Evolutionary conservation across 495 filamentous ascomycete species (phyloP).

Genomic region (Xeromyces bisporus): DNA sequence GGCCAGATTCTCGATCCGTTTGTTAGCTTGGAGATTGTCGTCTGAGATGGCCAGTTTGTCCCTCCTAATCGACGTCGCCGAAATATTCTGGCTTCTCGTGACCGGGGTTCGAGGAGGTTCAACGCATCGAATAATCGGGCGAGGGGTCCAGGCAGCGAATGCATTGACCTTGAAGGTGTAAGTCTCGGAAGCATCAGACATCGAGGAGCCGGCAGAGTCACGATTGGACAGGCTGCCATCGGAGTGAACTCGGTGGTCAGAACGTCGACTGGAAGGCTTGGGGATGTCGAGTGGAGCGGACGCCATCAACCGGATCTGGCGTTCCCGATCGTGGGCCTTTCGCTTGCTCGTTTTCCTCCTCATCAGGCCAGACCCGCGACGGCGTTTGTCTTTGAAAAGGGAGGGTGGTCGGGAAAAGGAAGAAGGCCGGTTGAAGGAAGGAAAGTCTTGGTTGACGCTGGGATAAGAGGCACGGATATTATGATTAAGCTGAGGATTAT

Average conservation of each 20-base stretch:
- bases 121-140: constrained; percentile 61
- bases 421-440: constrained; percentile 21
- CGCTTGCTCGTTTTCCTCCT: constrained; percentile 65
- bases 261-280: constrained; percentile 36
- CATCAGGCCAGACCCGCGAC: constrained; percentile 33
- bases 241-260: constrained; percentile 45
- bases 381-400: constrained; percentile 45
- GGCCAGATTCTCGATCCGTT: constrained; percentile 62
- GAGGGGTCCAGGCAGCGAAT: constrained; percentile 57
- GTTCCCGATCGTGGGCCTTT: constrained; percentile 60
- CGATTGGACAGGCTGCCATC: constrained; percentile 56
- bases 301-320: constrained; percentile 73
- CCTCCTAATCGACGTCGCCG: constrained; percentile 22
- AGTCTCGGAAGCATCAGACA: constrained; percentile 52
- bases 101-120: constrained; percentile 37
- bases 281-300: constrained; percentile 46
- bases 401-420: constrained; percentile 36
- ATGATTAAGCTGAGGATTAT: constrained; percentile 4
- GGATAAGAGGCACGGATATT: constrained; percentile 22
- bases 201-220: constrained; percentile 54
- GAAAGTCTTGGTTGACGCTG: constrained; percentile 28
- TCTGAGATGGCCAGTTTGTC: constrained; percentile 37
- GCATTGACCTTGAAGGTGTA: constrained; percentile 59
- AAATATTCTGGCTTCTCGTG: constrained; percentile 17
- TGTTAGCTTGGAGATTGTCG: constrained; percentile 47